Conservation (phyloP, 1,139 yeast genomes). For the Suhomyces bokatorum region DNA sequence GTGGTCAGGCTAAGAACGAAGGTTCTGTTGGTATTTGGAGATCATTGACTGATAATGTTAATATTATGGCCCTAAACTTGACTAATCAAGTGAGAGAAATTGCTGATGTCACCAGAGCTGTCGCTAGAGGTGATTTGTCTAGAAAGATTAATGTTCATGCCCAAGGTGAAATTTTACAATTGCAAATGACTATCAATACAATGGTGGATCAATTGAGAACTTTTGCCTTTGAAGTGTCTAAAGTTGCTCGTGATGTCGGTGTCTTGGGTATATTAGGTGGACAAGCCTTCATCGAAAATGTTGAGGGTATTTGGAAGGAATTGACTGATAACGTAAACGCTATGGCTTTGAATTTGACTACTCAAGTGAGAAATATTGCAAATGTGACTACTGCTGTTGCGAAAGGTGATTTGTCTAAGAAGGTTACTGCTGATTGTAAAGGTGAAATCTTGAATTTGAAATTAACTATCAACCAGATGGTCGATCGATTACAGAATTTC, state of each 20-base stretch:
- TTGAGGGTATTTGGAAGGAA: constrained; percentile 89
- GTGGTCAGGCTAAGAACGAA: constrained; percentile 83
- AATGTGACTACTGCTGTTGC: constrained; percentile 93
- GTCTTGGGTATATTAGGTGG: constrained; percentile 87
- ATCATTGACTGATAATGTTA: constrained; percentile 78
- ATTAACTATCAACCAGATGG: constrained; percentile 80
- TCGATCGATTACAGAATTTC: constrained; percentile 82
- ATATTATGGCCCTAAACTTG: constrained; percentile 82
- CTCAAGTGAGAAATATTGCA: constrained; percentile 86
- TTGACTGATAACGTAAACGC: constrained; percentile 87
- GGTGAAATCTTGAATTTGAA: constrained; percentile 84
- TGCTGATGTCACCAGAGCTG: constrained; percentile 85
- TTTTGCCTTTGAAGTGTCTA: constrained; percentile 84
- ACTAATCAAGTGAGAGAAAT: constrained; percentile 84
- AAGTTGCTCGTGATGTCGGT: constrained; percentile 88
- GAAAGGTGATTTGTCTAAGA: constrained; percentile 81
- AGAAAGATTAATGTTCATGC: constrained; percentile 81
- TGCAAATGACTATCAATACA: constrained; percentile 77
- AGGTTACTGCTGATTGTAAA: constrained; percentile 85
- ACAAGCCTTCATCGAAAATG: constrained; percentile 80
- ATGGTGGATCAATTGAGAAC: constrained; percentile 89
- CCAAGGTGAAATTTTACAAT: constrained; percentile 77
- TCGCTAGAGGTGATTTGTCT: constrained; percentile 76
- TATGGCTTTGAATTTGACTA: constrained; percentile 84
- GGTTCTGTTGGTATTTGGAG: constrained; percentile 89